A percentile compares a stretch with the other conserved stretches of the same genome.
phyloP scores from a whole-genome alignment of 2,329 filamentous ascomycete species.

The Xylariaceae sp. region DNA sequence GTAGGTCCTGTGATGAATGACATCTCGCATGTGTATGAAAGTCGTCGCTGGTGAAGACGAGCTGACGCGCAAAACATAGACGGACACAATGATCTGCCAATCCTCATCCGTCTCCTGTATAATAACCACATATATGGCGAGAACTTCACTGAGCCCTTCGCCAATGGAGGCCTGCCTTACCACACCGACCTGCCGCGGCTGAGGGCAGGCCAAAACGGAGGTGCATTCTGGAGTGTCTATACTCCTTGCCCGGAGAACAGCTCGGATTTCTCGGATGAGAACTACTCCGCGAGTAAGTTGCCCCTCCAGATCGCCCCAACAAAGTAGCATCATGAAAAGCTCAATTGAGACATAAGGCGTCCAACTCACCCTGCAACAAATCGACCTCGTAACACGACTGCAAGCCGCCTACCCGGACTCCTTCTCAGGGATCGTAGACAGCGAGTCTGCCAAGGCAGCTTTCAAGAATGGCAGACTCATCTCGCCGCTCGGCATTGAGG shows the following conservation, averaged over 20 bases:
- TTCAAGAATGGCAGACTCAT: slow-evolving; percentile 61
- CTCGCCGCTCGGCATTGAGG: slow-evolving; percentile 76
- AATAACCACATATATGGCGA: slow-evolving; percentile 72
- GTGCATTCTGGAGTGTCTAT: slow-evolving; percentile 91
- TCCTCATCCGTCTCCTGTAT: slow-evolving; percentile 60
- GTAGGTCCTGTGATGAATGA: slow-evolving; percentile 27
- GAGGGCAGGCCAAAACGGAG: slow-evolving; percentile 64
- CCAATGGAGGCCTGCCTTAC: slow-evolving; percentile 58
- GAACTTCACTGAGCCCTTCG: slow-evolving; percentile 70
- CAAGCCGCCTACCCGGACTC: slow-evolving; percentile 40
- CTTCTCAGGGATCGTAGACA: slow-evolving; percentile 61
- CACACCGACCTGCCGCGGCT: slow-evolving; percentile 80
- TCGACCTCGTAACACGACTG: slow-evolving; percentile 59
- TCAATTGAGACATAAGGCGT: slow-evolving; percentile 44
- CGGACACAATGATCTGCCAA: slow-evolving; percentile 83
- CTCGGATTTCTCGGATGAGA: slow-evolving; percentile 66
- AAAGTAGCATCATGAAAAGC: background rate
- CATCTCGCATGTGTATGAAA: background rate
- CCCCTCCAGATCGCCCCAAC: background rate
- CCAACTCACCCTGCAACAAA: slow-evolving; percentile 60
- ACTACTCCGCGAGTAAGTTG: slow-evolving; percentile 60
- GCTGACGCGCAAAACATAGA: slow-evolving; percentile 46
- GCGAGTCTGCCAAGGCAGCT: slow-evolving; percentile 54
- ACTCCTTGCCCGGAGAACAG: slow-evolving; percentile 68
- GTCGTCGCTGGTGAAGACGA: background rate